Conservation (phyloP, 768 basidiomycete species). For the Macrolepiota dolichaula region DNA sequence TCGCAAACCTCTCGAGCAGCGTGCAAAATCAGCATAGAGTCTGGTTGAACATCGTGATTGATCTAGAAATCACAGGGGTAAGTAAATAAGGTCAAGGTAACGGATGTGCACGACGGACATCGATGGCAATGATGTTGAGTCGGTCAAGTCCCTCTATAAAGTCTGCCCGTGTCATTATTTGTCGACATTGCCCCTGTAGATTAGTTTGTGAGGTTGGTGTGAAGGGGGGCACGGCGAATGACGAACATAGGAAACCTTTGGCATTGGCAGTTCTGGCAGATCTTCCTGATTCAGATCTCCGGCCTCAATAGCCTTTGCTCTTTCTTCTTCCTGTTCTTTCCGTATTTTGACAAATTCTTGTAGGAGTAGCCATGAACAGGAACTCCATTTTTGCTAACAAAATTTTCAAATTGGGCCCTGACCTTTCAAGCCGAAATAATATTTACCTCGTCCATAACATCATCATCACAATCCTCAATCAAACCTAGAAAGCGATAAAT, state of each 20-base stretch:
- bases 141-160: constrained; percentile 77
- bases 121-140: constrained; percentile 73
- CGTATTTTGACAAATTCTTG: constrained; percentile 67
- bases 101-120: constrained; percentile 41
- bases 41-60: constrained; percentile 73
- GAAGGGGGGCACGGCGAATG: background rate
- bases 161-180: constrained; percentile 83
- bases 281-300: constrained; percentile 26
- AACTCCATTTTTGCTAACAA: constrained; percentile 72
- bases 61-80: constrained; percentile 39
- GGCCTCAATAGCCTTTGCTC: constrained; percentile 34
- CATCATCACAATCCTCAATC: constrained; percentile 81
- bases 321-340: constrained; percentile 43
- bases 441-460: constrained; percentile 84
- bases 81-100: background rate
- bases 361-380: constrained; percentile 78
- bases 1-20: constrained; percentile 69
- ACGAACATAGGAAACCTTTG: constrained; percentile 59
- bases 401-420: background rate
- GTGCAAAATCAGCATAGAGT: constrained; percentile 73
- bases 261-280: constrained; percentile 49
- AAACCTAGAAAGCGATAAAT: constrained; percentile 33
- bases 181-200: constrained; percentile 59
- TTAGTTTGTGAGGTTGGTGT: background rate
- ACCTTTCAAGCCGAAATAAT: constrained; percentile 1